Evolutionary conservation across 2,329 filamentous ascomycete species (phyloP).

Genomic region (Aspergillus flavus): DNA sequence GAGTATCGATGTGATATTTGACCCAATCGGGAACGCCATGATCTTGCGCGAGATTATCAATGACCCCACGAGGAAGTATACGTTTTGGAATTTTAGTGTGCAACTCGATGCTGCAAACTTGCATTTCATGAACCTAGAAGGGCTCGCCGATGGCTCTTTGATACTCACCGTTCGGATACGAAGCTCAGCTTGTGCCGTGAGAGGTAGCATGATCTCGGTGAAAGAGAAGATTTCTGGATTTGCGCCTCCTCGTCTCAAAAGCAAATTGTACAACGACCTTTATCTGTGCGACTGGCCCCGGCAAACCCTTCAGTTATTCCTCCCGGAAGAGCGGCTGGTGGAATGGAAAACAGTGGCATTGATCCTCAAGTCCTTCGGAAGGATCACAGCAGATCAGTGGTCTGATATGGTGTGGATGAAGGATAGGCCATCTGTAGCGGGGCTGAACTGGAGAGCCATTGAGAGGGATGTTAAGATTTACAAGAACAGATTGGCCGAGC

Average conservation of each 20-base stretch:
- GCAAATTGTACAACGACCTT: slow-evolving; percentile 26
- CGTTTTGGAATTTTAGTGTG: slow-evolving; percentile 12
- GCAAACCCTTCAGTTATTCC: slow-evolving; percentile 24
- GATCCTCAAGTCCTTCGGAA: slow-evolving; percentile 30
- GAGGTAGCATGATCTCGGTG: slow-evolving; percentile 21
- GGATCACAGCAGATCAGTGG: slow-evolving; percentile 25
- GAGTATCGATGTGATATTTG: slow-evolving; percentile 30
- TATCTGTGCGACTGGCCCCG: slow-evolving; percentile 19
- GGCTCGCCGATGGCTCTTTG: slow-evolving; percentile 31
- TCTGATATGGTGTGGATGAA: slow-evolving; percentile 23
- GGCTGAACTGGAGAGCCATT: slow-evolving; percentile 27
- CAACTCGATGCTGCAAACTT: slow-evolving; percentile 22
- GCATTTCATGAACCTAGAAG: slow-evolving; percentile 31
- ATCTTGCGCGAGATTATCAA: slow-evolving; percentile 25
- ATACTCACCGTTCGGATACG: slow-evolving; percentile 26
- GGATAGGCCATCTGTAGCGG: slow-evolving; percentile 21
- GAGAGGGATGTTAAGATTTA: slow-evolving; percentile 15
- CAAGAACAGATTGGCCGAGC: not conserved
- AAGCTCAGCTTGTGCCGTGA: slow-evolving; percentile 13
- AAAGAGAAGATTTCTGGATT: slow-evolving; percentile 27
- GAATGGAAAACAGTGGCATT: slow-evolving; percentile 33
- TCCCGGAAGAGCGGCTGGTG: slow-evolving; percentile 26
- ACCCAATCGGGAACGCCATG: slow-evolving; percentile 24
- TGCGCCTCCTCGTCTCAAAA: slow-evolving; percentile 13
- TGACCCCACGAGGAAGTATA: slow-evolving; percentile 14